Base-by-base conservation (phyloP, 331 rosid genomes). In the Pyracantha coccinea region DNA sequence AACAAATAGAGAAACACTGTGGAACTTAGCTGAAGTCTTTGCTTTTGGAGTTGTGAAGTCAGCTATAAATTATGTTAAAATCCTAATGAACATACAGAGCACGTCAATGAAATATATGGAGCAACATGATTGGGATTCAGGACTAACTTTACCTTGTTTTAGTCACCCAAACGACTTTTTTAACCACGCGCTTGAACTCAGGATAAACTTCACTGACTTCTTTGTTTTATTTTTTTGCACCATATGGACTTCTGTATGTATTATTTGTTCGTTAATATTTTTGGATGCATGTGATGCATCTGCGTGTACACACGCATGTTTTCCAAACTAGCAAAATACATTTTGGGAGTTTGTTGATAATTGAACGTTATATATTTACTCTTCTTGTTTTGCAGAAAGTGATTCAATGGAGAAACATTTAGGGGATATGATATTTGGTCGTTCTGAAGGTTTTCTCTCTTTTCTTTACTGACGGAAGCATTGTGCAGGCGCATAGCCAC, bases 331-430 rank as follows among this genome's bases (percentile, higher is more conserved):
- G 7, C 60, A 28, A 9, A 74, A 19, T 66, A 32, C 28, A 24
- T 79, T 72, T 73, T 58, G 29, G 15, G 54, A 52, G 69, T 54
- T 61, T 20, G 66, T 12, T 67, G 17, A 59, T 77, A 32, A 28
- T 75, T 83, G 14, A 60, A 55, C 23, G 17, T n/a, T 8, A 8
- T 25, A 70, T 72, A 59, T 64, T 79, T 29, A 33, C 38, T 59
- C 59, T 41, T 52, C 68, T 31, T 28, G 32, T 28, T 44, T 32
- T 33, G 62, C 82, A 88, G 93, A 78, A 71, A 84, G 78, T 73
- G 74, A 73, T 67, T 61, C 70, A 74, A 90, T 91, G 98, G 92
- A 89, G 69, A 83, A 84, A 69, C 80, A 65, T 77, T 74, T 69
- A 3, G 72, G 80, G 74, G 81, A 83, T 79, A 78, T 86, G 55